These are phyloP conservation scores for Zygosaccharomyces sapae DNA, from an alignment of 1,139 yeast genomes.

Conservation along the genomic window DNA sequence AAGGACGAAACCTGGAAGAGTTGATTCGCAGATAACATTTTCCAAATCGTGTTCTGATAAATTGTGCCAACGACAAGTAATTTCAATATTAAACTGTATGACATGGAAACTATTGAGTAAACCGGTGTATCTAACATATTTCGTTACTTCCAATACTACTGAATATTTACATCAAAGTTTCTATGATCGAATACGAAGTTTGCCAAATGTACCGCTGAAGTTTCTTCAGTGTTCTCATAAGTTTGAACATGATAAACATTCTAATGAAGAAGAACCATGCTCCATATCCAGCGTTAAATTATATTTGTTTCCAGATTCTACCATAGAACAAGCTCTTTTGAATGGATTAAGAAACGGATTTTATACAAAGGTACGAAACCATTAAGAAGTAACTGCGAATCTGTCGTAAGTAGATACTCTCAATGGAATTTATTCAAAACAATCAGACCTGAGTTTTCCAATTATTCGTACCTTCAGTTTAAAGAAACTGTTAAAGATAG, in stretches of 20 bases:
- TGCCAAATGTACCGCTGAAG: constrained; percentile 9
- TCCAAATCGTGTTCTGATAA: constrained; percentile 92
- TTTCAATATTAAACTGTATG: constrained; percentile 55
- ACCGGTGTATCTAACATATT: constrained; percentile 46
- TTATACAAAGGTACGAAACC: constrained; percentile 43
- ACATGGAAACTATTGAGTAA: constrained; percentile 43
- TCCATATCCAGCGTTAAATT: constrained; percentile 21
- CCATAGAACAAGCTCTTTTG: constrained; percentile 43
- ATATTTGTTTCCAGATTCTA: constrained; percentile 5
- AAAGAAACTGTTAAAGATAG: constrained; percentile 27
- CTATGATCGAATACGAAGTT: constrained; percentile 33
- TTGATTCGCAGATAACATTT: constrained; percentile 62
- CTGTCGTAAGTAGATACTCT: constrained; percentile 19
- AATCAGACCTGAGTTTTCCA: constrained; percentile 8
- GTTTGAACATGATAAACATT: constrained; percentile 24
- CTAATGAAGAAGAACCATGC: constrained; percentile 33
- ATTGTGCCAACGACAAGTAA: constrained; percentile 57
- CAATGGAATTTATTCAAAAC: constrained; percentile 25
- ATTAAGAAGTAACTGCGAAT: constrained; percentile 44
- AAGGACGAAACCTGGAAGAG: constrained; percentile 87
- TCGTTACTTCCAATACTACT: constrained; percentile 48
- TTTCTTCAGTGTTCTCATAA: constrained; percentile 13
- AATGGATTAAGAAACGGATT: constrained; percentile 56
- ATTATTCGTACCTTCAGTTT: constrained; percentile 25
- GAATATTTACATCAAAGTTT: constrained; percentile 55